Evolutionary conservation across 2,329 filamentous ascomycete species (phyloP), one percentile per base, ranked within the genome.

Genomic region (Aspergillus cejpii): DNA sequence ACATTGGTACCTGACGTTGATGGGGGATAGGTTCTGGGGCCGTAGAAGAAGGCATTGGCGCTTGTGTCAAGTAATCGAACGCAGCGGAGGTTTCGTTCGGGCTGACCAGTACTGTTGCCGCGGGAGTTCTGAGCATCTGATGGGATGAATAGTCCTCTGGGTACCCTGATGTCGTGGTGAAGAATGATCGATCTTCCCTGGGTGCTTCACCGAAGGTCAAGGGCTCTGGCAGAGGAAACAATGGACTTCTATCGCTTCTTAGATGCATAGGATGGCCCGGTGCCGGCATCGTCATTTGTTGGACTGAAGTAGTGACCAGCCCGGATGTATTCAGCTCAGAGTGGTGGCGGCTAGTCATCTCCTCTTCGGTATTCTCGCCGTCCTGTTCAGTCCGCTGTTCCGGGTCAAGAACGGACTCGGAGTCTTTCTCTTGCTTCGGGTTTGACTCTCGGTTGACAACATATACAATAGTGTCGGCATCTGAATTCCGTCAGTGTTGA

Each of bases 361-460:
- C 58, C 14, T 59, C 59, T n/a, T 59, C 59, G 5, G 51, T 45
- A 19, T 61, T 57, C 3, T 63, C 61, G 6, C 59, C 58, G 14
- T 60, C 61, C 4, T 52, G 36, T 1, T 55, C 50, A 1, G 44
- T 19, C 14, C 54, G 52, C 31, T 44, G 47, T 8, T 58, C 56
- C 3, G 50, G 48, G 15, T 59, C 58, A 7, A 58, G 55, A 21
- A 52, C 44, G 2, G 58, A 54, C 11, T 65, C 63, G 1, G 59
- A 57, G 8, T 64, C 63, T 21, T 61, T 63, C 17, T 63, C 56
- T 10, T 55, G 50, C 52, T 62, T 64, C 12, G 56, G 56, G 39
- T 56, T 63, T 5, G 61, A 55, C 14, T 66, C 65, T 21, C 63
- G 57, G 48, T 68, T 66, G 41, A 61, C 51, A 15, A 69, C 63